These are phyloP conservation scores for Alternaria solani DNA, from an alignment of 2,329 filamentous ascomycete species.

Conservation along the genomic window DNA sequence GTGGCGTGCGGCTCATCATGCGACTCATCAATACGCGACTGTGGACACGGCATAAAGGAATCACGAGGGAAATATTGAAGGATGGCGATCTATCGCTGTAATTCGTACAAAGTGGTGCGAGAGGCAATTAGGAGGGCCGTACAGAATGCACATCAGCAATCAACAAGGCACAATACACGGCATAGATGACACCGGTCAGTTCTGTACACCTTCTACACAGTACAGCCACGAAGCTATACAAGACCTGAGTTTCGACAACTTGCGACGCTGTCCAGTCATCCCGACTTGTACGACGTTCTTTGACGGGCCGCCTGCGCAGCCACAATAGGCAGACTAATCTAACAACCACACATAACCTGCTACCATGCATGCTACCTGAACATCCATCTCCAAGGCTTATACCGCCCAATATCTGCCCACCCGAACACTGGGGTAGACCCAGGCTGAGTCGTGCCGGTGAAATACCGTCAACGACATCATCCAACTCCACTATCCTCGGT, in stretches of 20 bases:
- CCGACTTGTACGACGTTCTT: conserved; percentile 16
- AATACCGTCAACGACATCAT: neutral
- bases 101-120: neutral
- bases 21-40: conserved; percentile 9
- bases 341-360: neutral
- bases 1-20: conserved; percentile 5
- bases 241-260: neutral
- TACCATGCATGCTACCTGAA: neutral
- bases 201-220: neutral
- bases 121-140: neutral
- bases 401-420: neutral
- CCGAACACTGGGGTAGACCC: neutral
- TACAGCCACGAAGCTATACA: neutral
- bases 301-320: conserved; percentile 22
- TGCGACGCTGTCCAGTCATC: neutral
- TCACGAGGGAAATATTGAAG: neutral
- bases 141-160: neutral
- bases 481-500: neutral
- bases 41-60: neutral
- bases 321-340: conserved; percentile 9
- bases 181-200: neutral
- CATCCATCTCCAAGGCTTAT: neutral
- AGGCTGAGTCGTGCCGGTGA: neutral
- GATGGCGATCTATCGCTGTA: neutral
- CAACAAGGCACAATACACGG: neutral